Evolutionary conservation across 805 yeast species (phyloP).

Genomic region (Vanderwaltozyma tropicalis): DNA sequence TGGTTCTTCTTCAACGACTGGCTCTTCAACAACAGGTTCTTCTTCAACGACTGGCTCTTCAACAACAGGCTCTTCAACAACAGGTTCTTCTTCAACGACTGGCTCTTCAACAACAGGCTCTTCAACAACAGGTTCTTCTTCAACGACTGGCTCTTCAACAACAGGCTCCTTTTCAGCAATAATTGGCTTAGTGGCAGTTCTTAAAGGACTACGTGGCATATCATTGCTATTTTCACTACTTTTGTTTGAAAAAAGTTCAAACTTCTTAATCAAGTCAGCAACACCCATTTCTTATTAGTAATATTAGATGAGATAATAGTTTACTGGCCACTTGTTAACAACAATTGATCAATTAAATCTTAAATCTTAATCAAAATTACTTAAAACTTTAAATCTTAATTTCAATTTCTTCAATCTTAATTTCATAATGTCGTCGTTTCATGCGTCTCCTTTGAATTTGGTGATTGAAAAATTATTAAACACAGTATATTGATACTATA

Average conservation of each 20-base stretch:
- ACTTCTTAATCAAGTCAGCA: constrained; percentile 30
- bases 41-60: constrained; percentile 4
- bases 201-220: neutral
- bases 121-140: constrained; percentile 5
- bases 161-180: neutral
- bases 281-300: constrained; percentile 25
- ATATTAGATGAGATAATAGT: too few species aligned
- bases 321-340: too few species aligned
- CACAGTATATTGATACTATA: too few species aligned
- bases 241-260: constrained; percentile 21
- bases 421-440: too few species aligned
- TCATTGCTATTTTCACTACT: constrained; percentile 5
- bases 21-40: constrained; percentile 4
- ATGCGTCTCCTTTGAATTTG: too few species aligned
- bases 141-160: constrained; percentile 2
- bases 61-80: constrained; percentile 2
- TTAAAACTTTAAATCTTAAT: too few species aligned
- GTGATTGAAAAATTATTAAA: too few species aligned
- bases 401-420: too few species aligned
- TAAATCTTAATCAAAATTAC: too few species aligned
- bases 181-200: too few species aligned
- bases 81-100: constrained; percentile 5
- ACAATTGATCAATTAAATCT: too few species aligned
- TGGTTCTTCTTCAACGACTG: constrained; percentile 5
- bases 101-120: constrained; percentile 1